A percentile compares a stretch with the other conserved stretches of the same genome.
Evolutionary conservation across 2,329 filamentous ascomycete species (phyloP).

Genomic region (Samsoniella hepiali): DNA sequence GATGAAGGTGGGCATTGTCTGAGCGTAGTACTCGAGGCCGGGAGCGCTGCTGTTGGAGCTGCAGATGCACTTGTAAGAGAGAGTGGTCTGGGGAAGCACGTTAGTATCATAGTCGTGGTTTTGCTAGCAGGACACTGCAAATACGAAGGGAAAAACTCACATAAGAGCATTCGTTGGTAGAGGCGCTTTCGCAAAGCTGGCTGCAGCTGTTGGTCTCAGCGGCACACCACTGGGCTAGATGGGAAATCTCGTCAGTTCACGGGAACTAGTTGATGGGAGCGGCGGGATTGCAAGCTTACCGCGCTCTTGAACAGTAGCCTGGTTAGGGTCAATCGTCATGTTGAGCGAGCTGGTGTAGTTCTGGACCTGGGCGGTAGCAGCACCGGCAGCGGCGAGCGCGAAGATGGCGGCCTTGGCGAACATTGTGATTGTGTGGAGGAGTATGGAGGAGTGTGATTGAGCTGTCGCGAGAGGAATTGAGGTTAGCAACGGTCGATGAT

Average conservation of each 20-base stretch:
- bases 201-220: constrained; percentile 50
- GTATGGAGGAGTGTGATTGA: constrained; percentile 16
- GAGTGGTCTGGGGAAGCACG: constrained; percentile 32
- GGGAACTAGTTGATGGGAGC: constrained; percentile 21
- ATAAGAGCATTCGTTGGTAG: constrained; percentile 43
- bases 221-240: constrained; percentile 48
- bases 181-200: constrained; percentile 42
- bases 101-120: constrained; percentile 13
- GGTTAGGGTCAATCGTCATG: constrained; percentile 40
- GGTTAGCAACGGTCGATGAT: background rate
- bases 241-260: constrained; percentile 15
- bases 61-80: constrained; percentile 50
- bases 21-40: constrained; percentile 50
- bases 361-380: constrained; percentile 39
- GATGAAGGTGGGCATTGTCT: constrained; percentile 52
- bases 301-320: constrained; percentile 33
- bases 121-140: background rate
- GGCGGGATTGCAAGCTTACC: constrained; percentile 34
- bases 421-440: constrained; percentile 34
- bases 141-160: constrained; percentile 38
- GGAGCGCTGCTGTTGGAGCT: constrained; percentile 45
- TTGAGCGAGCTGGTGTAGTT: constrained; percentile 44
- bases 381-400: constrained; percentile 44
- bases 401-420: constrained; percentile 39
- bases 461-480: background rate